Base-by-base conservation (phyloP, 2,329 filamentous ascomycete genomes). In the Trichoderma sp. region DNA sequence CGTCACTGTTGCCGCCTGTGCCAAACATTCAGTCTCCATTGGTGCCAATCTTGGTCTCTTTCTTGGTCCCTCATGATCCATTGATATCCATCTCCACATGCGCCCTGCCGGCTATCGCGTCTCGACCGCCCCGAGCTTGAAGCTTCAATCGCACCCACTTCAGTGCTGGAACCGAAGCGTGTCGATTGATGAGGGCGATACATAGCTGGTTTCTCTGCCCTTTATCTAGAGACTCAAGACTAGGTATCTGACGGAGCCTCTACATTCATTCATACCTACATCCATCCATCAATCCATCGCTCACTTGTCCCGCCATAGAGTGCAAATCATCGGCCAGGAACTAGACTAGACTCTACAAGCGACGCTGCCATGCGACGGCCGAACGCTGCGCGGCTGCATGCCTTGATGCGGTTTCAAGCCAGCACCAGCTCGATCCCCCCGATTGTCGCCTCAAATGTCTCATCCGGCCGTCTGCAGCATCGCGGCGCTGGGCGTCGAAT, bases 91-190 rank as follows among this genome's bases (percentile, higher is more conserved):
- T 44, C 28, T 30, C 39, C 41, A 58, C 30, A 59, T 59, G 44
- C 44, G 56, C 56, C 56, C 44, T 48, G 56, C 56, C 59, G 59
- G 59, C 59, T 62, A 55, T 62, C 59, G 59, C 59, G 59, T 62
- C 50, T 45, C 26, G 59, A 24, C 59, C 48, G 48, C 59, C 59
- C 24, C 10, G 9, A 60, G 34, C 34, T 39, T 39, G 34, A 50
- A 34, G 44, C 57, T 48, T 48, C 57, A 28, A 5, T 24, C 21
- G 21, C 57, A 50, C 56, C 56, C 56, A 15, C 47, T 28, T 21
- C 55, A 10, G 10, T 14, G 10, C 10, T 39, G 34, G 10, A 39
- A 39, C 34, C 3, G 12, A 10, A 39, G 34, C 34, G 3, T 7
- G 30, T 30, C 2, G 30, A 30, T 30, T 24, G 21, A 24, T 24